Base-by-base conservation (phyloP, 345 rosid species). In the Limnanthes douglasii region DNA sequence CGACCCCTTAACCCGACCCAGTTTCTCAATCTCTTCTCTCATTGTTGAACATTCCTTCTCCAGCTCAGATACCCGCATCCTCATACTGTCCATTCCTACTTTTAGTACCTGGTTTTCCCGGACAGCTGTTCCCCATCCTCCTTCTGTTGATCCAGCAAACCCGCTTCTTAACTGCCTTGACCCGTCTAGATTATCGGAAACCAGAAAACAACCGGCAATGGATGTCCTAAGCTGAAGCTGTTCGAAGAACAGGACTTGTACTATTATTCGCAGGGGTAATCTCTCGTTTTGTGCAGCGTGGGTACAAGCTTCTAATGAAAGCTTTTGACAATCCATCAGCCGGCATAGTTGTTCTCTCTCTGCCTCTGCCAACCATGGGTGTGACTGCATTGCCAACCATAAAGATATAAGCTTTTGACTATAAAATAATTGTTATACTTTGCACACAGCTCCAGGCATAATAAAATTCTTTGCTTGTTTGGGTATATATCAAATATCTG, bases 221-320 rank as follows among this genome's bases (percentile, higher is more conserved):
- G 96, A 84, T 27, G 92, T 90, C 64, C 94, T 62, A 14, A 90
- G 95, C 74, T 90, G 98, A 43, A 84, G 98, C 76, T 90, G 98
- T 79, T 90, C 98, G 20, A 90, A 90, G 78, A 90, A 90, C 48
- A 90, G 78, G 54, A 90, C 95, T 61, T 80, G 96, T 14, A 84
- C 88, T 1, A 90, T 66, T 48, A 84, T 53, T 58, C 98, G 77
- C 24, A 90, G 52, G 1, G 98, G 98, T 18, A 90, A 57, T 51
- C 98, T 71, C 68, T 90, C 96, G 15, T 90, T 90, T 61, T 90
- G 98, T 0, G 96, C 96, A 0, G 98, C 98, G 29, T 90, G 98
- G 19, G 98, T 84, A 58, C 98, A 84, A 2, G 98, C 98, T 60
- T 90, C 98, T 53, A 90, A 30, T 6, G 98, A 90, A 48, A 90